These are phyloP conservation scores for Aspergillus sparsus DNA, from an alignment of 495 filamentous ascomycete genomes.

Conservation along the genomic window DNA sequence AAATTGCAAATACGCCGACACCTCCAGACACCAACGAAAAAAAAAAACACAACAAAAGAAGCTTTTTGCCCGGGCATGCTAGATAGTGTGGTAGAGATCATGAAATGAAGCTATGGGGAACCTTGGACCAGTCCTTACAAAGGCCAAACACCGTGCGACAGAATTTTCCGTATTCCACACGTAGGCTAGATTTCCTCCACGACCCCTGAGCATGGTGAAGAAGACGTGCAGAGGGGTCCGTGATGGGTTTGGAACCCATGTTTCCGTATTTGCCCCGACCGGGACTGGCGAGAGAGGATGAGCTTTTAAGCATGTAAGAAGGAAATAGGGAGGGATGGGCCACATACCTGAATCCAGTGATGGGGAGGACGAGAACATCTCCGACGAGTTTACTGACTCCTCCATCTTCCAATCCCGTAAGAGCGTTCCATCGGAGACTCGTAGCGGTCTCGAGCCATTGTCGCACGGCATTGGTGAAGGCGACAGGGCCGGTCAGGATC, in stretches of 20 bases:
- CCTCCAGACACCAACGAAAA: too few species aligned
- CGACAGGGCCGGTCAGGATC: constrained; percentile 22
- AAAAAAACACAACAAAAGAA: too few species aligned
- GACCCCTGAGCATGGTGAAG: constrained; percentile 23
- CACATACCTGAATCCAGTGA: constrained; percentile 27
- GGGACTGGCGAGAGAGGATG: constrained; percentile 7
- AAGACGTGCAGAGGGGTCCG: constrained; percentile 21
- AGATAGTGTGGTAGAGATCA: constrained; percentile 2
- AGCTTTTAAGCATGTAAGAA: neutral
- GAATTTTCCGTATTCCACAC: constrained; percentile 24
- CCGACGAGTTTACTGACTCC: constrained; percentile 21
- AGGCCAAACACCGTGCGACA: constrained; percentile 25
- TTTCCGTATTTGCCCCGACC: constrained; percentile 14
- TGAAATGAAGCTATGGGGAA: constrained; percentile 8
- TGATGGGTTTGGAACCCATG: constrained; percentile 25
- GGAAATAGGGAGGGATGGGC: neutral
- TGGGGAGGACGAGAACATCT: constrained; percentile 24
- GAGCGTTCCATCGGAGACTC: constrained; percentile 22
- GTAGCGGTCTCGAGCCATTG: constrained; percentile 5
- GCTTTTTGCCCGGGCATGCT: too few species aligned
- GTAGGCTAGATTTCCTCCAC: constrained; percentile 19
- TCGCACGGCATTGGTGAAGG: constrained; percentile 18
- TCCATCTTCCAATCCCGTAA: constrained; percentile 20
- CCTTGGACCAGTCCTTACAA: constrained; percentile 24
- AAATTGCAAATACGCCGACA: too few species aligned